Evolutionary conservation across 495 filamentous ascomycete genomes (phyloP).

Genomic region (Lasiosphaeria hispida): DNA sequence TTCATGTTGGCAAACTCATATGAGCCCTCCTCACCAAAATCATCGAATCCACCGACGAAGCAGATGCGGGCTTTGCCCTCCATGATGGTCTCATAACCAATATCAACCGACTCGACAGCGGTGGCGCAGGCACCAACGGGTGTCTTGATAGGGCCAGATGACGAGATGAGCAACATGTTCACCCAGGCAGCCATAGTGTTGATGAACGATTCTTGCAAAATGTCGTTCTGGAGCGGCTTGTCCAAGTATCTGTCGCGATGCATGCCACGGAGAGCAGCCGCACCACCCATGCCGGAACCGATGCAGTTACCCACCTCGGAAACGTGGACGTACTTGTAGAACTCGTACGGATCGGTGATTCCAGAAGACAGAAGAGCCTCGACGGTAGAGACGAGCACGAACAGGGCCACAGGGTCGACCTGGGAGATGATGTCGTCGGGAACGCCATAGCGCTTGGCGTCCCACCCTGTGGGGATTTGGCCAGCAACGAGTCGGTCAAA

Average conservation of each 20-base stretch:
- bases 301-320: conserved; percentile 98
- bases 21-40: conserved; percentile 98
- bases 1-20: conserved; percentile 99
- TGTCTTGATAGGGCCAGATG: conserved; percentile 97
- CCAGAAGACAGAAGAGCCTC: conserved; percentile 87
- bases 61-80: conserved; percentile 96
- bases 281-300: conserved; percentile 95
- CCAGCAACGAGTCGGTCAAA: conserved; percentile 98
- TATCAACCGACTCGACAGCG: conserved; percentile 94
- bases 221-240: conserved; percentile 98
- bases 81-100: conserved; percentile 95
- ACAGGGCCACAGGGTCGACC: conserved; percentile 94
- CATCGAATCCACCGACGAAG: conserved; percentile 97
- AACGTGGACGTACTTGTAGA: conserved; percentile 99
- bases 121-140: conserved; percentile 97
- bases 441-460: conserved; percentile 90
- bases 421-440: conserved; percentile 97
- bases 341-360: conserved; percentile 99
- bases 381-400: conserved; percentile 87
- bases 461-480: conserved; percentile 95
- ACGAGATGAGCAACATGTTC: conserved; percentile 96
- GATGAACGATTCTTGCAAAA: conserved; percentile 99
- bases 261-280: conserved; percentile 89
- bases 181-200: conserved; percentile 99
- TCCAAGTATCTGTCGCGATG: conserved; percentile 97